These are phyloP conservation scores for Ramaria sp. DNA, from an alignment of 768 basidiomycete genomes.

Conservation along the genomic window DNA sequence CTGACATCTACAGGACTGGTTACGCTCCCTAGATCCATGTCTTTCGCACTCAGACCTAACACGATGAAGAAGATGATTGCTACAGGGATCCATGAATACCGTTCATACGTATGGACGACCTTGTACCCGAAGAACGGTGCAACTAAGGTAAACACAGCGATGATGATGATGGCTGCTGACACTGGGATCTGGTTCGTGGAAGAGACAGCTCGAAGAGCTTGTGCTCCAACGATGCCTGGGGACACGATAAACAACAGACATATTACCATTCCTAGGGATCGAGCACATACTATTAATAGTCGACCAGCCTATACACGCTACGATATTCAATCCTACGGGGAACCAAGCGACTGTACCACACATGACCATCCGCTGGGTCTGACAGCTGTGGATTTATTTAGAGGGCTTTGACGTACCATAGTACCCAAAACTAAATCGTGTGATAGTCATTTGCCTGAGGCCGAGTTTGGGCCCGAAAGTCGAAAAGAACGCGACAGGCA, in stretches of 20 bases:
- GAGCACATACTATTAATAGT: constrained; percentile 22
- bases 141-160: constrained; percentile 28
- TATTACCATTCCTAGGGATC: not conserved
- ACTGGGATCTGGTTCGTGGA: constrained; percentile 20
- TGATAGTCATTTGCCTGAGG: constrained; percentile 32
- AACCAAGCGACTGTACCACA: constrained; percentile 12
- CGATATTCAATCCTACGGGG: constrained; percentile 27
- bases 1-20: constrained; percentile 20
- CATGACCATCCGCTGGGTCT: constrained; percentile 4
- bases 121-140: constrained; percentile 32
- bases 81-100: constrained; percentile 30
- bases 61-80: constrained; percentile 27
- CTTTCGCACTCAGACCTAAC: constrained; percentile 20
- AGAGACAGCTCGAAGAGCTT: constrained; percentile 19
- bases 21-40: constrained; percentile 16
- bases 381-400: not conserved
- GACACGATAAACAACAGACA: not conserved
- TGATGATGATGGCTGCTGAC: constrained; percentile 32
- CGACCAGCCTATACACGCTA: constrained; percentile 33
- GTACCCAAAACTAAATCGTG: constrained; percentile 31
- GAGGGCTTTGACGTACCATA: constrained; percentile 6
- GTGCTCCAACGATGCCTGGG: constrained; percentile 13
- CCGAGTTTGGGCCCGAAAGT: constrained; percentile 28
- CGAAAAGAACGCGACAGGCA: constrained; percentile 25
- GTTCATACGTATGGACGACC: constrained; percentile 30